Percentiles rank a stretch among this genome's conserved stretches.
Conservation (phyloP, 306 rosid species). For the Acmispon strigosus region DNA sequence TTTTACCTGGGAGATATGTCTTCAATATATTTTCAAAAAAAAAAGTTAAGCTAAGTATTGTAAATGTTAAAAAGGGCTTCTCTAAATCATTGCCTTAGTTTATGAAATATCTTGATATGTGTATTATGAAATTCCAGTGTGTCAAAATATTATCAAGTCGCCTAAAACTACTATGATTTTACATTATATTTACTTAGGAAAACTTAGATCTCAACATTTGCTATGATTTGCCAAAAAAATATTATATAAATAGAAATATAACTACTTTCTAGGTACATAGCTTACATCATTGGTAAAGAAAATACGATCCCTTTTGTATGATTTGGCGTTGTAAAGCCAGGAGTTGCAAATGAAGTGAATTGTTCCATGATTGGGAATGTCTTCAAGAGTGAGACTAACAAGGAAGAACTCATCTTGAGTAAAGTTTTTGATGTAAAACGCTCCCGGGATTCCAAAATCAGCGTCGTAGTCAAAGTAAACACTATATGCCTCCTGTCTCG, state of each 20-base stretch:
- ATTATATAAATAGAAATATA: no score
- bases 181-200: no score
- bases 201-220: no score
- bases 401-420: conserved; percentile 51
- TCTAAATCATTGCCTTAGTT: no score
- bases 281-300: conserved; percentile 56
- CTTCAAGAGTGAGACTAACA: conserved; percentile 43
- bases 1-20: conserved; percentile 60
- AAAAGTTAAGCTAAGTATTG: no score
- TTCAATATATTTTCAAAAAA: not conserved
- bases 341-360: conserved; percentile 61
- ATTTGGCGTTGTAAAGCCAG: conserved; percentile 48
- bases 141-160: no score
- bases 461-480: conserved; percentile 44
- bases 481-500: conserved; percentile 29
- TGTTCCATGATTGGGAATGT: conserved; percentile 37
- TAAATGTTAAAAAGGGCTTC: no score
- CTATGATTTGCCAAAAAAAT: no score
- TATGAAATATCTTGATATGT: no score
- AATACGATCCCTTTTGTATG: conserved; percentile 34
- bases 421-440: conserved; percentile 36
- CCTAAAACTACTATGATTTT: no score
- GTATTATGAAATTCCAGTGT: no score
- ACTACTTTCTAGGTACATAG: no score
- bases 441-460: conserved; percentile 51